Conservation (phyloP, 75 land plant genomes). For the Gnetum montanum region DNA sequence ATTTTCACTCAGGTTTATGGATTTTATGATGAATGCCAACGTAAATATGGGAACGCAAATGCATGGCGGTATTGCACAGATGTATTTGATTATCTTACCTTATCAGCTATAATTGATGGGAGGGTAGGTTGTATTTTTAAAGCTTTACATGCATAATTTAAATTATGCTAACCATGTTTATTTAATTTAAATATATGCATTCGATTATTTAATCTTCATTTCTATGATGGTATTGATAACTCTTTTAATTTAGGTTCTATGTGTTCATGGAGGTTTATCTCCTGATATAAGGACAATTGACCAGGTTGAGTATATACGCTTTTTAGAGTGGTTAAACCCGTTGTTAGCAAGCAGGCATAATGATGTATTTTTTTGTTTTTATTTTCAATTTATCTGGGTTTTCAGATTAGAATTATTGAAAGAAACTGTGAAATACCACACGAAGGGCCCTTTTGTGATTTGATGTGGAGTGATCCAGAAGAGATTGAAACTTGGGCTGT, state of each 20-base stretch:
- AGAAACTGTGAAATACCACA: constrained; percentile 98
- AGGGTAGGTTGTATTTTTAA: constrained; percentile 42
- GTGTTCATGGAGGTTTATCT: constrained; percentile 98
- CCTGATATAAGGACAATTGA: constrained; percentile 96
- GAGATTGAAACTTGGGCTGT: constrained; percentile 99
- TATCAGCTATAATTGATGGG: constrained; percentile 98
- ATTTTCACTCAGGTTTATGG: constrained; percentile 99
- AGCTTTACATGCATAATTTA: too few species aligned
- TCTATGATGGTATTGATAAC: too few species aligned
- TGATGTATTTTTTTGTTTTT: neutral
- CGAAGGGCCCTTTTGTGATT: constrained; percentile 98
- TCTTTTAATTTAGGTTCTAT: constrained; percentile 58
- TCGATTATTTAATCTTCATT: too few species aligned
- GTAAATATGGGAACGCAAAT: constrained; percentile 99
- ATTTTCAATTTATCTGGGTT: neutral
- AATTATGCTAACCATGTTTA: too few species aligned
- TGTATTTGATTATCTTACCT: constrained; percentile 96
- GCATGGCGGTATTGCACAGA: constrained; percentile 99
- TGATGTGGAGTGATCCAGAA: constrained; percentile 99
- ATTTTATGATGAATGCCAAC: constrained; percentile 98
- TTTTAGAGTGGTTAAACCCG: too few species aligned
- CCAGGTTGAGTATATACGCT: constrained; percentile 64
- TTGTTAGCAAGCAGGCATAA: too few species aligned
- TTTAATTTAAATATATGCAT: too few species aligned
- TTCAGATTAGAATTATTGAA: constrained; percentile 90